Conservation (phyloP, 108 stramenopile species). For the Pelagomonas calceolata region DNA sequence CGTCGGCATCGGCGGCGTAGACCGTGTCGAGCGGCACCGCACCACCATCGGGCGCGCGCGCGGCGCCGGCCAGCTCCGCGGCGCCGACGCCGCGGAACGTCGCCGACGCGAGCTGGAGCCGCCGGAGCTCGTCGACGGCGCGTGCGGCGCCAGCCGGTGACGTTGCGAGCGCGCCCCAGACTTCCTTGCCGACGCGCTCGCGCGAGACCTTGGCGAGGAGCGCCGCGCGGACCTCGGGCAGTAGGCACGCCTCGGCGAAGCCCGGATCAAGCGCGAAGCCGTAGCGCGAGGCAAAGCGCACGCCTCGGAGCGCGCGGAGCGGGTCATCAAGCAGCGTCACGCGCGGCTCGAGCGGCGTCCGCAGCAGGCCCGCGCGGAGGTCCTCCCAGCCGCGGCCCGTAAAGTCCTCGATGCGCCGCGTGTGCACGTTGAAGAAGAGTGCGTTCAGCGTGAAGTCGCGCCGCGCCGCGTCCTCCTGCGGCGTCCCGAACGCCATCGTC, state of each 20-base stretch:
- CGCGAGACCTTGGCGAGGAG: constrained; percentile 69
- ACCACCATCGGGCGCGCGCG: neutral
- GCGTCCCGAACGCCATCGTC: constrained; percentile 62
- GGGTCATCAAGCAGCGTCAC: constrained; percentile 84
- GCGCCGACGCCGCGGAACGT: neutral
- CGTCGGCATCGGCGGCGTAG: neutral
- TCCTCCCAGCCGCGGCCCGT: constrained; percentile 65
- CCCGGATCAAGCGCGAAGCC: constrained; percentile 50
- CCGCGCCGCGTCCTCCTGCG: constrained; percentile 74
- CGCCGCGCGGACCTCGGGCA: constrained; percentile 27
- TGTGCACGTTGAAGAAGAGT: constrained; percentile 80
- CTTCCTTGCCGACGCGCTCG: constrained; percentile 76
- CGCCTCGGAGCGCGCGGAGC: constrained; percentile 69
- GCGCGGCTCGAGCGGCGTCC: constrained; percentile 63
- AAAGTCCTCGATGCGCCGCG: constrained; percentile 71
- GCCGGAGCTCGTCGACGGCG: neutral
- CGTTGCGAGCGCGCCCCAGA: constrained; percentile 71
- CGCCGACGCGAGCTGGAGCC: neutral
- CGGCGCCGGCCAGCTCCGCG: neutral
- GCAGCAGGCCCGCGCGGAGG: constrained; percentile 46
- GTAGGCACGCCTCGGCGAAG: constrained; percentile 47
- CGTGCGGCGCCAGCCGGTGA: constrained; percentile 21
- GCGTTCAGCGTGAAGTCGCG: constrained; percentile 92
- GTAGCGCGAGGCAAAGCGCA: constrained; percentile 76
- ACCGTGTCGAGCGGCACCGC: neutral